phyloP scores from a whole-genome alignment of 176 grass and related monocot species.

The Luzula sylvatica region DNA sequence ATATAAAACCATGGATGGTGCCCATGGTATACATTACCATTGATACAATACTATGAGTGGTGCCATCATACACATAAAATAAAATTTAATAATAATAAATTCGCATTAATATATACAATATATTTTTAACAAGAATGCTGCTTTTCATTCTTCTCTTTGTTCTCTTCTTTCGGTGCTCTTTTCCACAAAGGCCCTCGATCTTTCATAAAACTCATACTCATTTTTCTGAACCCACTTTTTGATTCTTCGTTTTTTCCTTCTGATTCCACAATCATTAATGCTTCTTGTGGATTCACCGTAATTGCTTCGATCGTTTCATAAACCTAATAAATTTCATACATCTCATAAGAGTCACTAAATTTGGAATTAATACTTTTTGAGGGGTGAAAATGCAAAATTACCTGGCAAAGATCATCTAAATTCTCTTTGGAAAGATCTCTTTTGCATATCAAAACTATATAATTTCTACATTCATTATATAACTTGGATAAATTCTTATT shows the following conservation, averaged over 20 bases:
- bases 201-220: slow-evolving; percentile 19
- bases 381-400: neutral
- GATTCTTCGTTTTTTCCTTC: slow-evolving; percentile 13
- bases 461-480: slow-evolving; percentile 79
- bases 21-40: no score
- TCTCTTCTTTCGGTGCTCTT: slow-evolving; percentile 12
- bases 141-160: slow-evolving; percentile 18
- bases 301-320: slow-evolving; percentile 23
- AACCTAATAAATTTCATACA: slow-evolving; percentile 4
- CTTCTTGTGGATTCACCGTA: slow-evolving; percentile 19
- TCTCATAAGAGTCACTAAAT: neutral
- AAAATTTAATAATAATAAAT: no score
- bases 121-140: no score
- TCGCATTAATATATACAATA: no score
- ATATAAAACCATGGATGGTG: no score
- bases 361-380: no score
- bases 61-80: no score
- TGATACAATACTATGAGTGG: no score
- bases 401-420: slow-evolving; percentile 15
- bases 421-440: slow-evolving; percentile 18
- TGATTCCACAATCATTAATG: slow-evolving; percentile 10
- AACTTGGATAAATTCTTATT: slow-evolving; percentile 55
- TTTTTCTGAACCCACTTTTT: slow-evolving; percentile 14
- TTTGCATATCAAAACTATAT: slow-evolving; percentile 37
- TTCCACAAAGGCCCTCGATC: slow-evolving; percentile 22